A percentile compares a stretch with the other conserved stretches of the same genome.
Evolutionary conservation across 495 filamentous ascomycete genomes (phyloP).

Genomic region (Penicillium lagena): DNA sequence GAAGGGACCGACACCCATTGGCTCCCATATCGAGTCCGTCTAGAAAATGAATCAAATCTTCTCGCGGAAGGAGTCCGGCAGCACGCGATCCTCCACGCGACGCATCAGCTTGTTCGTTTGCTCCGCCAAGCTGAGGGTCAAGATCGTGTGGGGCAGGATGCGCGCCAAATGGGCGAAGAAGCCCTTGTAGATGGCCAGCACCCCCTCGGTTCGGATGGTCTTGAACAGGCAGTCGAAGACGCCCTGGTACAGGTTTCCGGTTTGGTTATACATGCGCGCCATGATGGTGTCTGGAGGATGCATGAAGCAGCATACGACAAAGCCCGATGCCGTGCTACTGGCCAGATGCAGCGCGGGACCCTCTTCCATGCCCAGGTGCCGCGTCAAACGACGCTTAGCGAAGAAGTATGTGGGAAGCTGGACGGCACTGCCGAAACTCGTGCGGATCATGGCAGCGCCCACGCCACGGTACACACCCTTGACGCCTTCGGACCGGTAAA

Average conservation of each 20-base stretch:
- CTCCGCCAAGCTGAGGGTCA: constrained; percentile 89
- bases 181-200: constrained; percentile 96
- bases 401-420: constrained; percentile 99
- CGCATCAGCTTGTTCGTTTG: constrained; percentile 92
- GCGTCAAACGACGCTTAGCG: constrained; percentile 77
- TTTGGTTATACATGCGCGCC: constrained; percentile 98
- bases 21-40: not conserved
- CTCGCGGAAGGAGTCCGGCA: constrained; percentile 43
- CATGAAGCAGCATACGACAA: constrained; percentile 97
- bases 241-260: constrained; percentile 88
- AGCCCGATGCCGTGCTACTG: constrained; percentile 84
- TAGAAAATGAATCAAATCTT: constrained; percentile 8
- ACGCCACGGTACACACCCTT: constrained; percentile 83
- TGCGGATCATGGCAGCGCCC: constrained; percentile 91
- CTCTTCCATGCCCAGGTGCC: constrained; percentile 82
- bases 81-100: constrained; percentile 64
- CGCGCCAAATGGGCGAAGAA: constrained; percentile 91
- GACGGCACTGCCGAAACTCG: constrained; percentile 89
- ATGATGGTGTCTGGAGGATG: constrained; percentile 99
- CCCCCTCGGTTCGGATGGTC: constrained; percentile 84
- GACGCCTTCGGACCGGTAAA: constrained; percentile 71
- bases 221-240: constrained; percentile 89
- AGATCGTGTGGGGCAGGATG: constrained; percentile 92
- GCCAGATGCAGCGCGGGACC: constrained; percentile 83
- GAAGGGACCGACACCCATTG: too few relatives aligned